Evolutionary conservation across 2,329 filamentous ascomycete genomes (phyloP).

Genomic region (Penicillium palitans): DNA sequence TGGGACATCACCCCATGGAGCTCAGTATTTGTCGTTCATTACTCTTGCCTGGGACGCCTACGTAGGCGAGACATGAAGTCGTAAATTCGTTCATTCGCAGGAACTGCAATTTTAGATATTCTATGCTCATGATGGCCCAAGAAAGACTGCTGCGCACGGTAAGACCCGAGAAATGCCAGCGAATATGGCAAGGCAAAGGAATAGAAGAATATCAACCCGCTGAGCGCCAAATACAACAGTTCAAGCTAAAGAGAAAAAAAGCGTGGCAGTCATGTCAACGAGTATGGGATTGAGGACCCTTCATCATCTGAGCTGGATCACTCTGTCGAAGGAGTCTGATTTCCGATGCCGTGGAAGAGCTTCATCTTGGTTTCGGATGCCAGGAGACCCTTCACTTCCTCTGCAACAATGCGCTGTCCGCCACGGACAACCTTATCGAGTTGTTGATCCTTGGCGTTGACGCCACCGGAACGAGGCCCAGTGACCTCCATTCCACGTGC

Average conservation of each 20-base stretch:
- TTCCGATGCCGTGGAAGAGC: constrained; percentile 49
- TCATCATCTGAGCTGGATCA: constrained; percentile 6
- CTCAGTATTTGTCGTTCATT: neutral
- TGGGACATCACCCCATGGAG: neutral
- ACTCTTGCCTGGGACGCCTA: neutral
- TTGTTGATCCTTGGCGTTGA: constrained; percentile 44
- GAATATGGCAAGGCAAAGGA: constrained; percentile 1
- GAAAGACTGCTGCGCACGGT: neutral
- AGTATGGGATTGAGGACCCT: constrained; percentile 3
- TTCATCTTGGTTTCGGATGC: constrained; percentile 54
- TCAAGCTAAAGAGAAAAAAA: constrained; percentile 4
- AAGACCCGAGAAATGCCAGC: neutral
- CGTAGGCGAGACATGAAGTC: neutral
- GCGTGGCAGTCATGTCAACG: constrained; percentile 21
- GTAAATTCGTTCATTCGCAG: constrained; percentile 13
- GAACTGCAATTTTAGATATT: constrained; percentile 2
- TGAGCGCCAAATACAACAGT: constrained; percentile 15
- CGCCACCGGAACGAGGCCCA: constrained; percentile 30
- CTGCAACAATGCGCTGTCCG: constrained; percentile 58
- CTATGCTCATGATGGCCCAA: constrained; percentile 5
- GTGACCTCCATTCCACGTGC: constrained; percentile 45
- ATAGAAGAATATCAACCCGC: constrained; percentile 7
- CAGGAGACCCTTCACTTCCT: constrained; percentile 52
- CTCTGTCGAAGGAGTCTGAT: constrained; percentile 20
- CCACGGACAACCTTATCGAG: constrained; percentile 57